Evolutionary conservation across 2,329 filamentous ascomycete genomes (phyloP), one percentile per base, ranked within the genome.

Genomic region (Alternaria sp.): DNA sequence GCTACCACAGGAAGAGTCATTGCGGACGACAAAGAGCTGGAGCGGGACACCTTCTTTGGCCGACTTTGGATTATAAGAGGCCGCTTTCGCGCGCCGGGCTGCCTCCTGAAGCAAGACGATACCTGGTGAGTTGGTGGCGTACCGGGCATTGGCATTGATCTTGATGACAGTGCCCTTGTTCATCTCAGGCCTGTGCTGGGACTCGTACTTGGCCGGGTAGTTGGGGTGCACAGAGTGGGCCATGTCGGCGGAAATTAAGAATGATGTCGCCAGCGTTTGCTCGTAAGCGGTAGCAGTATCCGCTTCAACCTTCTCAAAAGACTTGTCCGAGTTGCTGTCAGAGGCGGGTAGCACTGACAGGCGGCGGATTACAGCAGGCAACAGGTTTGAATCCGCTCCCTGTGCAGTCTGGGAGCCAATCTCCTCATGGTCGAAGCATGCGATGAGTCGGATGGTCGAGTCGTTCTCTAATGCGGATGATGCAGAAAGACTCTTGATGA

Each of bases 131-230:
- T 97, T 98, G 55, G 95, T 99, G 30, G 94, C 93, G 81, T 99
- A 99, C 64, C 94, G 90, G 69, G 95, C 93, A 79, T 98, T 99
- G 64, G 95, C 95, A 77, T 99, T 99, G 84, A 99, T 87, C 83
- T 99, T 99, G 84, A 99, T 93, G 46, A 98, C 94, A 4, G 92
- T 92, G 52, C 95, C 95, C 79, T 93, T 92, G 85, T 99, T 99
- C 87, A 99, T 96, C 80, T 94, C 90, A 5, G 95, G 95, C 67
- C 92, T 88, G 81, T 99, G 95, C 70, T 92, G 91, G 36, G 88
- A 81, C 82, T 99, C 95, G 81, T 98, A 97, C 81, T 98, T 98
- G 69, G 82, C 88, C 5, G 89, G 86, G 78, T 97, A 99, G 83
- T 99, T 99, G 58, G 95, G 95, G 79, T 99, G 93, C 14, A 99